Evolutionary conservation across 2,329 filamentous ascomycete species (phyloP).

Genomic region (Hawksworthiomyces lignivorus): DNA sequence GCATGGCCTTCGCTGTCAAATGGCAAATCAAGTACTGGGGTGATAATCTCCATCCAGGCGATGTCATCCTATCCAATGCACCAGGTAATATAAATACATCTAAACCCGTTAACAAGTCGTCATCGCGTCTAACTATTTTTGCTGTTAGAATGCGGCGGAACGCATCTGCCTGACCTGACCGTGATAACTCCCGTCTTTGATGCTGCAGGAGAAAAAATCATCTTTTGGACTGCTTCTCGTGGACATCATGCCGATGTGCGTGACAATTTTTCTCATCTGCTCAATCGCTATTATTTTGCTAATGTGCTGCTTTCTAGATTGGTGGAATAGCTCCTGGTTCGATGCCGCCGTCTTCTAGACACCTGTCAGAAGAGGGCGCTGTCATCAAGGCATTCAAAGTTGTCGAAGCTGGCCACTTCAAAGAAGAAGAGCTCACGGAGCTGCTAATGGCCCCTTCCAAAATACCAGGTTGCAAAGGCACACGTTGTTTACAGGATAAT

Average conservation of each 20-base stretch:
- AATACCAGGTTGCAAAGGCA: conserved; percentile 61
- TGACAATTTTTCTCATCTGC: no score
- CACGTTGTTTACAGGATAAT: conserved; percentile 64
- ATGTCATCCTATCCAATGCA: no score
- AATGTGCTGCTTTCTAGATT: no score
- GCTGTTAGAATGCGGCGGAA: no score
- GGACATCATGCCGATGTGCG: conserved; percentile 69
- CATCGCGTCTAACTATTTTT: no score
- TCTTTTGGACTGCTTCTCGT: conserved; percentile 64
- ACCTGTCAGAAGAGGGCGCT: no score
- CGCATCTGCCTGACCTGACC: conserved; percentile 66
- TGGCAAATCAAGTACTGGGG: conserved; percentile 54
- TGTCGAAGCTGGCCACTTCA: no score
- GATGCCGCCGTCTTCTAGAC: conserved; percentile 47
- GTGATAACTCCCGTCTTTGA: conserved; percentile 64
- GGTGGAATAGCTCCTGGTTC: conserved; percentile 61
- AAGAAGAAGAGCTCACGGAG: conserved; percentile 43
- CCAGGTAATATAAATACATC: no score
- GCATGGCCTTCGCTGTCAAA: conserved; percentile 64
- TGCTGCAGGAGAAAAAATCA: conserved; percentile 37
- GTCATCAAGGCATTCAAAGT: no score
- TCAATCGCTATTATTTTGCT: no score
- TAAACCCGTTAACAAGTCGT: no score
- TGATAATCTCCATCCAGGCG: conserved; percentile 34
- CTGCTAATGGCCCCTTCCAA: conserved; percentile 59